phyloP scores from a whole-genome alignment of 306 rosid genomes.

The Gynostemma pentaphyllum region DNA sequence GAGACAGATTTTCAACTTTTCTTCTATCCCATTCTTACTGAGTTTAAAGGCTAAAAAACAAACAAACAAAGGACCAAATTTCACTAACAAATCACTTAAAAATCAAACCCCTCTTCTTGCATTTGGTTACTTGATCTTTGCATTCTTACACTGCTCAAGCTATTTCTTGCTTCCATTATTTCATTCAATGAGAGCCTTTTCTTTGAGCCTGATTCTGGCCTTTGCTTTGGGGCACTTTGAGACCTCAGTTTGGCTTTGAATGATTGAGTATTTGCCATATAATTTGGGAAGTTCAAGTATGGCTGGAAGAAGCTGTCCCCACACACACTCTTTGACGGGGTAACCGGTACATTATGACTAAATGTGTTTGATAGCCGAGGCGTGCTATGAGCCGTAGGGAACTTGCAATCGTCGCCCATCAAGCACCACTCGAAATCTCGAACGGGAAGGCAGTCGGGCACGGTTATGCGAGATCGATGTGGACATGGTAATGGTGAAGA shows the following conservation, averaged over 20 bases:
- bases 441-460: constrained; percentile 30
- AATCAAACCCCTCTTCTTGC: constrained; percentile 26
- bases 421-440: constrained; percentile 66
- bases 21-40: constrained; percentile 3
- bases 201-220: constrained; percentile 63
- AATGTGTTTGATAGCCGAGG: constrained; percentile 44
- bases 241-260: constrained; percentile 79
- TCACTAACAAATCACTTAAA: not conserved
- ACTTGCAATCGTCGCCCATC: constrained; percentile 49
- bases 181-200: constrained; percentile 71
- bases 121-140: constrained; percentile 40
- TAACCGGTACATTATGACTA: constrained; percentile 33
- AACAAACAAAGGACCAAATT: not conserved
- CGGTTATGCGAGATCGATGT: constrained; percentile 27
- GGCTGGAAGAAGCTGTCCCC: constrained; percentile 46
- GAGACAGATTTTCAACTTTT: constrained; percentile 9
- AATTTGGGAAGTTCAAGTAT: constrained; percentile 53
- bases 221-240: constrained; percentile 87
- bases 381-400: constrained; percentile 77
- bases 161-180: constrained; percentile 74
- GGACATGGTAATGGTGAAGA: constrained; percentile 52
- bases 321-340: constrained; percentile 75
- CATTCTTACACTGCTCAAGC: constrained; percentile 78
- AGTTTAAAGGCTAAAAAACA: not conserved
- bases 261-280: constrained; percentile 78